Conservation (phyloP, 2,329 filamentous ascomycete genomes). For the Alternaria dauci region DNA sequence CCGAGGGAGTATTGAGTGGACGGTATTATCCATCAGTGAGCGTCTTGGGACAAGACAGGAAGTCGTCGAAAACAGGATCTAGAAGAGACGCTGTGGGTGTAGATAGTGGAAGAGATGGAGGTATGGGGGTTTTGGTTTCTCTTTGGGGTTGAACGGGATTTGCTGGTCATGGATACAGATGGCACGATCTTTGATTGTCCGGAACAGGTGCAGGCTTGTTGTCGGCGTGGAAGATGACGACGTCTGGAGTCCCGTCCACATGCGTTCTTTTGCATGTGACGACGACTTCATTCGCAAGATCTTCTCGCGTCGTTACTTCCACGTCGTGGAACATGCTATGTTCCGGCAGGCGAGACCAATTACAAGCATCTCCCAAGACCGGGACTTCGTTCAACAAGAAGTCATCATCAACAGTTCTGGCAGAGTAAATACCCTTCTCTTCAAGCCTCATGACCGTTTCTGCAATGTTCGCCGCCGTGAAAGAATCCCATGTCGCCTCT, state of each 20-base stretch:
- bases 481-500: constrained; percentile 56
- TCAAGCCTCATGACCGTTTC: constrained; percentile 13
- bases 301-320: background rate
- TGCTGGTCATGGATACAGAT: background rate
- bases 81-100: no score
- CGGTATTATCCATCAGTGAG: background rate
- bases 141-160: background rate
- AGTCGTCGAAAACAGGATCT: no score
- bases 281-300: background rate
- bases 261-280: constrained; percentile 8
- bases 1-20: background rate
- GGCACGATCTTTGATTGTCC: background rate
- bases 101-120: no score
- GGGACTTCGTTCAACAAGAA: background rate
- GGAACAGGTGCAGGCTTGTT: background rate
- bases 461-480: constrained; percentile 13
- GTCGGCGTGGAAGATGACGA: background rate
- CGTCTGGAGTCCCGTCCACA: background rate
- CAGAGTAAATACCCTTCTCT: background rate
- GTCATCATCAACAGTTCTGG: background rate
- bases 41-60: background rate
- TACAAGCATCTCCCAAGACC: background rate
- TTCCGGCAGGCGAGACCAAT: background rate
- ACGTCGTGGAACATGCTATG: constrained; percentile 7
- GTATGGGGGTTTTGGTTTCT: no score